These are phyloP conservation scores for Herpomyces periplanetae DNA, from an alignment of 2,329 filamentous ascomycete species.

Conservation along the genomic window DNA sequence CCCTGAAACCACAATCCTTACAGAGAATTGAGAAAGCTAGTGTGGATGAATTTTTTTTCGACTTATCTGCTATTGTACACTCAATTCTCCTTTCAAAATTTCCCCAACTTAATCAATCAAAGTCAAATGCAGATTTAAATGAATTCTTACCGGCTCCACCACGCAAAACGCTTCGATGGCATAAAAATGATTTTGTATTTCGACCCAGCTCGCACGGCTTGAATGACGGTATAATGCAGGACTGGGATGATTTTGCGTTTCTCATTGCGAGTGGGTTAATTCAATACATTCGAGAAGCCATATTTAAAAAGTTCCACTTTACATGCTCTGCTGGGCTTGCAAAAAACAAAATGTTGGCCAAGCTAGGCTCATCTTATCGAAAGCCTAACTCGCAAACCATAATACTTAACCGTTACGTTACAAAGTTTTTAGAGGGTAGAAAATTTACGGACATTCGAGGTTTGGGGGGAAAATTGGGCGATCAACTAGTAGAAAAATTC, in stretches of 20 bases:
- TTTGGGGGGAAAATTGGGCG: conserved; percentile 72
- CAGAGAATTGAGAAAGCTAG: conserved; percentile 66
- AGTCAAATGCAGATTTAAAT: conserved; percentile 30
- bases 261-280: conserved; percentile 64
- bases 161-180: conserved; percentile 38
- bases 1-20: conserved; percentile 17
- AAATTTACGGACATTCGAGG: conserved; percentile 86
- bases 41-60: conserved; percentile 80
- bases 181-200: conserved; percentile 37
- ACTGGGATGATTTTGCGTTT: conserved; percentile 83
- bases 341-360: conserved; percentile 74
- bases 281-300: conserved; percentile 23
- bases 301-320: conserved; percentile 33
- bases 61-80: conserved; percentile 53
- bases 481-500: conserved; percentile 43
- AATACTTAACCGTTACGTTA: conserved; percentile 45
- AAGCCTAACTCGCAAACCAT: conserved; percentile 85
- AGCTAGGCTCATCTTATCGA: conserved; percentile 57
- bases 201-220: too few relatives aligned
- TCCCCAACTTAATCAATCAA: conserved; percentile 22
- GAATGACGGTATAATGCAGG: conserved; percentile 29
- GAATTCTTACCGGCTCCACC: conserved; percentile 32
- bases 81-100: conserved; percentile 31
- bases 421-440: conserved; percentile 38
- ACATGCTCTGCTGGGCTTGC: conserved; percentile 71